Conservation (phyloP, 2,329 filamentous ascomycete species). For the Xenosphaeropsis pyriputrescens region DNA sequence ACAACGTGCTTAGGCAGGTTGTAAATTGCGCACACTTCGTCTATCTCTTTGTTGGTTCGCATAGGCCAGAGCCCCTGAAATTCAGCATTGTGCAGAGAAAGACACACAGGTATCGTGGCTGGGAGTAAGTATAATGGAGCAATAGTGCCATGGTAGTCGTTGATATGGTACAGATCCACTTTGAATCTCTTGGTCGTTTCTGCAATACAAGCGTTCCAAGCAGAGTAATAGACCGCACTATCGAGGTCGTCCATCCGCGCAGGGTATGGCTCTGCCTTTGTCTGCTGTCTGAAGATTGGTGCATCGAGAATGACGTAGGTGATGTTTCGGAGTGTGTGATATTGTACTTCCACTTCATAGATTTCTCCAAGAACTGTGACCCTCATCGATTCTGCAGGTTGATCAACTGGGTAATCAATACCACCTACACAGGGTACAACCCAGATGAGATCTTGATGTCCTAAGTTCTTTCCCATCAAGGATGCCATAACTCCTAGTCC, state of each 20-base stretch:
- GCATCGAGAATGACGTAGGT: constrained; percentile 49
- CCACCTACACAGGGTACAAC: constrained; percentile 45
- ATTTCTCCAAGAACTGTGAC: constrained; percentile 42
- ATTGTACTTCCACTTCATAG: constrained; percentile 47
- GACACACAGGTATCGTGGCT: constrained; percentile 40
- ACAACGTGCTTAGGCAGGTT: constrained; percentile 41
- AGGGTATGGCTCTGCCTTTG: constrained; percentile 46
- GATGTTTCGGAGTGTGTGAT: constrained; percentile 46
- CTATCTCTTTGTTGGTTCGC: constrained; percentile 40
- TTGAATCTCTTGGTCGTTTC: constrained; percentile 45
- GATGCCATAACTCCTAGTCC: constrained; percentile 56
- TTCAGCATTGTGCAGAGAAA: constrained; percentile 54
- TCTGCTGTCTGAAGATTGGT: constrained; percentile 44
- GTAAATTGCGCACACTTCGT: constrained; percentile 49
- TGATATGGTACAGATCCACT: constrained; percentile 47
- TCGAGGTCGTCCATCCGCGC: constrained; percentile 54
- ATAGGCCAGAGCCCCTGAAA: constrained; percentile 57
- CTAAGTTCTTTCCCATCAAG: constrained; percentile 46
- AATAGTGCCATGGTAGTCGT: constrained; percentile 47
- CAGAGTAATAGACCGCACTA: constrained; percentile 51
- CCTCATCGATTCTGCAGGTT: constrained; percentile 41
- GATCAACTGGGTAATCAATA: constrained; percentile 45
- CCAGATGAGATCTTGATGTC: constrained; percentile 50
- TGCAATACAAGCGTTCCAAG: constrained; percentile 56
- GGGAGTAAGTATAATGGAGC: constrained; percentile 53